Base-by-base conservation (phyloP, 106 monocot genomes). In the Allium sativum region DNA sequence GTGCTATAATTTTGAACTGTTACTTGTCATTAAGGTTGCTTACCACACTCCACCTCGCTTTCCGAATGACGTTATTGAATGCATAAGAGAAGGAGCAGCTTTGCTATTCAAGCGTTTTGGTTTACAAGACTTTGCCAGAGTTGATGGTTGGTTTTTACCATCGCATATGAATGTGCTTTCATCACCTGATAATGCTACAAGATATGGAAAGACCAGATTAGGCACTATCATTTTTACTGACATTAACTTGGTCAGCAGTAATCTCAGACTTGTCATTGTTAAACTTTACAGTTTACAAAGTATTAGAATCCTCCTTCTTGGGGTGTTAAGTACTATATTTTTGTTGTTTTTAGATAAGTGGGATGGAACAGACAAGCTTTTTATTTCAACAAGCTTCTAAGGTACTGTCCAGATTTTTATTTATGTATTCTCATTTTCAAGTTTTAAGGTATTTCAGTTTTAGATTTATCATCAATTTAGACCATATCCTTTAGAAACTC, bases 291-390 rank as follows among this genome's bases (percentile, higher is more conserved):
- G 18, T 20, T 42, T 2, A 12, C 8, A 1, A 17, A 60, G 3
- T 60, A 17, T 53, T 42, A 0, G 9, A 43, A 15, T 18, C 7
- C 12, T 55, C 61, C 16, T 12, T 40, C 12, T 40, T 10, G 21
- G 41, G 41, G 19, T 43, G 9, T 44, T 16, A 12, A 12, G 17
- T 63, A 20, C 44, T 66, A 16, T 52, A 16, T 43, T 65, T 52
- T 31, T 70, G 12, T 55, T 70, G 56, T 60, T 47, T n/a, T 53
- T 65, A 94, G 94, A 90, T 94, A 65, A 94, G 86, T 70, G 94
- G 94, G 45, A 94, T 94, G 94, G 94, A 90, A 77, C 94, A 94
- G 70, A 94, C 86, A 40, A 94, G 94, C 61, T 94, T 94, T 70
- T 64, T 94, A 48, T 94, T 94, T 83, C 94, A 94, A 72, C 94